Base-by-base conservation (phyloP, 2,329 filamentous ascomycete genomes). In the Aspergillus costaricaensis region DNA sequence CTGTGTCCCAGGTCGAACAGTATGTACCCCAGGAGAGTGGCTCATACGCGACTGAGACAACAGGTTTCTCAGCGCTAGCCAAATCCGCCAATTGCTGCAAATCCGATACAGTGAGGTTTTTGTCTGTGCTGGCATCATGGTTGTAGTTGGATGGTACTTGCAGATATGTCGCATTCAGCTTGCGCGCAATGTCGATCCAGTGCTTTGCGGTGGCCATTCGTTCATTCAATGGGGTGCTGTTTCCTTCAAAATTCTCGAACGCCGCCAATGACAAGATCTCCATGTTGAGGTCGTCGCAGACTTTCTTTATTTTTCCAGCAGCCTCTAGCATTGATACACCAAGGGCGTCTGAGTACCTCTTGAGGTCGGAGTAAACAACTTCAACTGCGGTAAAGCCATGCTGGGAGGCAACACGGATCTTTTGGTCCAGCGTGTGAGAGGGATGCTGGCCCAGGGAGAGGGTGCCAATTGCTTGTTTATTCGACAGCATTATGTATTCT, bases 201-300 rank as follows among this genome's bases (percentile, higher is more conserved):
- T 70, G 66, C 4, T 44, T 32, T 4, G 74, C 74, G 2, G 55
- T 61, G 2, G 63, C 21, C 2, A 78, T 66, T 55, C 76, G 65
- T 1, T 70, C 63, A 1, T 58, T 6, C 2, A 78, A 60, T 0
- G 71, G 67, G 0, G 68, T 62, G 23, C 54, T 57, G 15, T 70
- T 57, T 32, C 75, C 76, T 62, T 78, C 74, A 56, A 72, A 77
- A 59, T 76, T 76, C 57, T 76, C 71, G 21, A 78, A 76, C 1
- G 75, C 69, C 4, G 70, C 74, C 14, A 76, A 50, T 0, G 71
- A 64, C 3, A 77, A 17, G 3, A 76, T 69, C 8, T 66, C 57
- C 1, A 77, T 17, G 5, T 59, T 38, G 32, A 48, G 36, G 0
- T 64, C 21, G 9, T 63, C 58, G 58, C 71, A 72, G 8, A 69